These are phyloP conservation scores for Tulasnella sp. DNA, from an alignment of 768 basidiomycete genomes.

Conservation along the genomic window DNA sequence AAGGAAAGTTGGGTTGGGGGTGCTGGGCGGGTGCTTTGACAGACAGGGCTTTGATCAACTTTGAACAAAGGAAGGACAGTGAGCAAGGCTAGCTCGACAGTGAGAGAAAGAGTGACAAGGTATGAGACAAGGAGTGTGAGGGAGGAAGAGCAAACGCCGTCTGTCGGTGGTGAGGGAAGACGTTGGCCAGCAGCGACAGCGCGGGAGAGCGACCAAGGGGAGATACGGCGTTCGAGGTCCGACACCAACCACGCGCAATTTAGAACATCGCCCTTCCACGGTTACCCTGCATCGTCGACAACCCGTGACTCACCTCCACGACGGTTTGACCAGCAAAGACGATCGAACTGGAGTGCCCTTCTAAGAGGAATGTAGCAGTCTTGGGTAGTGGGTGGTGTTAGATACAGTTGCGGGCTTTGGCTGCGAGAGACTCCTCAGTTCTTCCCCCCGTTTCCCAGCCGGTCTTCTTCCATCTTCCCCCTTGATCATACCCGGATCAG, in stretches of 20 bases:
- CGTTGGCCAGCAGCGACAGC: constrained; percentile 11
- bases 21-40: neutral
- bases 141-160: constrained; percentile 6
- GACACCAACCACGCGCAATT: constrained; percentile 14
- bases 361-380: too few species aligned
- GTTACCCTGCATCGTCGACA: neutral
- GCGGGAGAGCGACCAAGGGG: constrained; percentile 11
- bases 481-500: neutral
- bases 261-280: constrained; percentile 8
- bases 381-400: neutral
- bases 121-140: constrained; percentile 3
- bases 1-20: neutral
- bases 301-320: neutral
- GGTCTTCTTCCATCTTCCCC: neutral
- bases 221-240: neutral
- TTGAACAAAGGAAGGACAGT: constrained; percentile 13
- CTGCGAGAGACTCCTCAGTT: neutral
- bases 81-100: neutral
- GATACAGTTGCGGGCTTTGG: neutral
- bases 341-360: neutral
- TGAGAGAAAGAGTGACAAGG: neutral
- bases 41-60: constrained; percentile 16
- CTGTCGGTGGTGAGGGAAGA: neutral
- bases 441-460: neutral
- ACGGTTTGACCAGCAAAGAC: constrained; percentile 5